phyloP scores from a whole-genome alignment of 2,329 filamentous ascomycete genomes.

The Aulographum hederae region DNA sequence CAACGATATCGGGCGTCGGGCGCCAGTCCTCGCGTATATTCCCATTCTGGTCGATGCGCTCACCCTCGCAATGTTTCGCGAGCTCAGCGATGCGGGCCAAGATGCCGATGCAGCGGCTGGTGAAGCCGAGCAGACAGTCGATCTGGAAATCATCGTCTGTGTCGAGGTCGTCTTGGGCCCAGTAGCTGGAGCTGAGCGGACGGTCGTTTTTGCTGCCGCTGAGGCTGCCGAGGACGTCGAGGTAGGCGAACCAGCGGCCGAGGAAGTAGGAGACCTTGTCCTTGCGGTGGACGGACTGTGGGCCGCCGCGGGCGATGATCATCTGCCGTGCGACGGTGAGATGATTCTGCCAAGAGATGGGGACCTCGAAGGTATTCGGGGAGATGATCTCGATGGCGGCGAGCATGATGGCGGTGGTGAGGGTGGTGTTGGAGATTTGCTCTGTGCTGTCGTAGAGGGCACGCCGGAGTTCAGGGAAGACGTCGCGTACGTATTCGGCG shows the following conservation, averaged over 20 bases:
- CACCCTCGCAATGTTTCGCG: constrained; percentile 46
- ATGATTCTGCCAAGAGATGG: constrained; percentile 66
- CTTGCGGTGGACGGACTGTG: constrained; percentile 33
- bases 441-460: constrained; percentile 43
- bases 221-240: constrained; percentile 61
- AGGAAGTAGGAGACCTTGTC: constrained; percentile 54
- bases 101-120: constrained; percentile 49
- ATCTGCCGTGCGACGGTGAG: constrained; percentile 58
- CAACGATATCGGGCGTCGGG: constrained; percentile 34
- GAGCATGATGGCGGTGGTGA: constrained; percentile 73
- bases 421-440: constrained; percentile 51
- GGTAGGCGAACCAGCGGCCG: constrained; percentile 66
- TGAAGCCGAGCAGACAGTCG: constrained; percentile 69
- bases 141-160: constrained; percentile 48
- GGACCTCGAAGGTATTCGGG: constrained; percentile 62
- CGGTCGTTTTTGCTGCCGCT: constrained; percentile 33
- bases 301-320: constrained; percentile 46
- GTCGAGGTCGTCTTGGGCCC: constrained; percentile 24
- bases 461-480: constrained; percentile 53
- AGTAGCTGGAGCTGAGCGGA: constrained; percentile 23
- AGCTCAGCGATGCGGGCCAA: constrained; percentile 56
- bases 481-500: constrained; percentile 60
- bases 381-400: constrained; percentile 70
- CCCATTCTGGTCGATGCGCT: constrained; percentile 38
- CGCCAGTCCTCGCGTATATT: constrained; percentile 37